Conservation (phyloP, 2,329 filamentous ascomycete species). For the Fusarium clavum region DNA sequence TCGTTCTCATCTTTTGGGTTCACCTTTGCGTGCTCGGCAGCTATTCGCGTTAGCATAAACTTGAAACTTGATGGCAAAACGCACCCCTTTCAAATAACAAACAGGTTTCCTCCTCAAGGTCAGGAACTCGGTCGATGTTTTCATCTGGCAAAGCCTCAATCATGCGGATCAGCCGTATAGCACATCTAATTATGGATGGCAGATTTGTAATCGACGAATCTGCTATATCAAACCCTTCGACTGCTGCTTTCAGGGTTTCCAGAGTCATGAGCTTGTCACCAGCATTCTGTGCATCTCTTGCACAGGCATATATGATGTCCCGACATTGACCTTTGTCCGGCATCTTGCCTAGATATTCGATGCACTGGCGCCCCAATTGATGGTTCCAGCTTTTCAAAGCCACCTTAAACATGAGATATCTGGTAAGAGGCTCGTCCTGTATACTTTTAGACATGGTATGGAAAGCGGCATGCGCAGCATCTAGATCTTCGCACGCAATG, state of each 20-base stretch:
- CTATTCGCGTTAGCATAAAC: constrained; percentile 35
- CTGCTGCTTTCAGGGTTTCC: constrained; percentile 51
- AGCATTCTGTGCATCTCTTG: constrained; percentile 77
- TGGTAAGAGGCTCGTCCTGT: constrained; percentile 72
- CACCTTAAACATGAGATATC: constrained; percentile 81
- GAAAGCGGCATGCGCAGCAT: constrained; percentile 56
- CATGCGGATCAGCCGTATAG: constrained; percentile 62
- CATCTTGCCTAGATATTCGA: constrained; percentile 68
- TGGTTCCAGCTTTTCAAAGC: constrained; percentile 70
- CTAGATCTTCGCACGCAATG: constrained; percentile 58
- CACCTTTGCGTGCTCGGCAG: constrained; percentile 47
- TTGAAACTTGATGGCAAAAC: constrained; percentile 10
- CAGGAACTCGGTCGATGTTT: background rate
- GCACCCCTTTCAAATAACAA: constrained; percentile 60
- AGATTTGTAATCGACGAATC: constrained; percentile 46
- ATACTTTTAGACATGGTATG: constrained; percentile 67
- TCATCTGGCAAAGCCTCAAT: constrained; percentile 52
- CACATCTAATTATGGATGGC: constrained; percentile 59
- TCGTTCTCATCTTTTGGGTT: constrained; percentile 55
- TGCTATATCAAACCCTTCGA: constrained; percentile 43
- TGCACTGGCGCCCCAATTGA: constrained; percentile 70
- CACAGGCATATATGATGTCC: constrained; percentile 81
- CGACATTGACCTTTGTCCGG: constrained; percentile 60
- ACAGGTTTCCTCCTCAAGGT: constrained; percentile 63
- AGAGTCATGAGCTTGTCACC: constrained; percentile 70